Base-by-base conservation (phyloP, 179 eudicot genomes). In the Nepenthes alata region DNA sequence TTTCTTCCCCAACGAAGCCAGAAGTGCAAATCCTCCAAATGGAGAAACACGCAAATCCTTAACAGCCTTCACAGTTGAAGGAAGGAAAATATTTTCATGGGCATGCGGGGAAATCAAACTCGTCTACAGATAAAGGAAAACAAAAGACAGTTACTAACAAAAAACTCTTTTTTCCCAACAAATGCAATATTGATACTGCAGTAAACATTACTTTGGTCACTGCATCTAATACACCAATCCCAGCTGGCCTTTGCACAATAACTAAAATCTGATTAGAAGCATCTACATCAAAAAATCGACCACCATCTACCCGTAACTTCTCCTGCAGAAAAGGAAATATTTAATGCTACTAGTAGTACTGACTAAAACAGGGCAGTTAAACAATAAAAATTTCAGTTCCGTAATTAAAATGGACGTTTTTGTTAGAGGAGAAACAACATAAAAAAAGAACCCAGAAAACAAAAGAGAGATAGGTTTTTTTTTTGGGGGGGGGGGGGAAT, bases 1-100 rank as follows among this genome's bases (percentile, higher is more conserved):
- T 69, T 86, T 93, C 76, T 80, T 93, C 68, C 95, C 89, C 60
- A 80, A 60, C 15, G 86, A 83, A 56, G 96, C 89, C 67, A 86
- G 49, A 5, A 93, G 87, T 51, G 76, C 86, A 59, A 84, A 83
- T 65, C 79, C 72, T 57, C 76, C 75, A 72, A 70, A 74, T 45
- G 93, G 86, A 52, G 88, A 79, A 69, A 86, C 62, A 68, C 62
- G 80, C 15, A 91, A 67, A 67, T 83, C 96, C 70, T 73, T 89
- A 37, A 91, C 78, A 51, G 82, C 82, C 74, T 81, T 91, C 66
- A 81, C 63, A 65, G 71, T 73, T 35, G 57, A 65, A 62, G 96
- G 93, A 69, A 91, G 86, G 54, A 36, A 66, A 58, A 83, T 72
- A 58, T 81, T 70, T 71, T 86, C 93, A 65, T 73, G 82, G 61